phyloP scores from a whole-genome alignment of 2,329 filamentous ascomycete genomes.

The Curvularia sp. region DNA sequence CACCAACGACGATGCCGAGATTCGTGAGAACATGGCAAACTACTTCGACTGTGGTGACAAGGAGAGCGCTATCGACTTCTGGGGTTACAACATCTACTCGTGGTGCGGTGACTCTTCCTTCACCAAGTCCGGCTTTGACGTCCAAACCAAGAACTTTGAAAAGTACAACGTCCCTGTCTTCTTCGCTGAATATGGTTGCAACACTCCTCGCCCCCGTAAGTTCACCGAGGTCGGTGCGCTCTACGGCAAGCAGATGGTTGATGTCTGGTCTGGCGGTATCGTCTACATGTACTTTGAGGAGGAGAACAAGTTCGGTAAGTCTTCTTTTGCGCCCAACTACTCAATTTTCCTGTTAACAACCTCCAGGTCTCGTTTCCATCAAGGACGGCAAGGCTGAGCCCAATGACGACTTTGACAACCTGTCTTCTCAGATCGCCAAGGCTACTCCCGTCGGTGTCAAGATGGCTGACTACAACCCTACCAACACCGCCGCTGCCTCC shows the following conservation, averaged over 20 bases:
- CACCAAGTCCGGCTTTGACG: conserved; percentile 76
- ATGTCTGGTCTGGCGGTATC: conserved; percentile 92
- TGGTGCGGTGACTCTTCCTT: conserved; percentile 92
- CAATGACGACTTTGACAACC: conserved; percentile 67
- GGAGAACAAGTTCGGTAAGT: conserved; percentile 80
- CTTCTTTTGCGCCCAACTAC: background rate
- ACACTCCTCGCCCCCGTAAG: conserved; percentile 71
- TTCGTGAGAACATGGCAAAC: conserved; percentile 80
- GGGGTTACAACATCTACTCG: conserved; percentile 99
- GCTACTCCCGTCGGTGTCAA: conserved; percentile 71
- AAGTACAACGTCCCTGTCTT: conserved; percentile 94
- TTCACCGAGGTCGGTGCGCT: conserved; percentile 87
- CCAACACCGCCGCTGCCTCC: conserved; percentile 69
- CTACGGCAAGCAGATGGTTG: conserved; percentile 80
- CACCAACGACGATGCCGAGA: conserved; percentile 87
- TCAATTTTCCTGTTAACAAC: conserved; percentile 14
- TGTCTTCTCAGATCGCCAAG: conserved; percentile 69
- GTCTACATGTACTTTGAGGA: conserved; percentile 99
- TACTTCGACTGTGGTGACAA: conserved; percentile 90
- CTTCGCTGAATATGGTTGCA: conserved; percentile 99
- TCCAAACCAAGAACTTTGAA: conserved; percentile 83
- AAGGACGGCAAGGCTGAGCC: conserved; percentile 65
- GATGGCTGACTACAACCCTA: conserved; percentile 72
- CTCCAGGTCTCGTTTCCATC: conserved; percentile 69
- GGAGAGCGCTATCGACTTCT: conserved; percentile 83